phyloP scores from a whole-genome alignment of 768 basidiomycete genomes.

The Tricholoma furcatifolium region DNA sequence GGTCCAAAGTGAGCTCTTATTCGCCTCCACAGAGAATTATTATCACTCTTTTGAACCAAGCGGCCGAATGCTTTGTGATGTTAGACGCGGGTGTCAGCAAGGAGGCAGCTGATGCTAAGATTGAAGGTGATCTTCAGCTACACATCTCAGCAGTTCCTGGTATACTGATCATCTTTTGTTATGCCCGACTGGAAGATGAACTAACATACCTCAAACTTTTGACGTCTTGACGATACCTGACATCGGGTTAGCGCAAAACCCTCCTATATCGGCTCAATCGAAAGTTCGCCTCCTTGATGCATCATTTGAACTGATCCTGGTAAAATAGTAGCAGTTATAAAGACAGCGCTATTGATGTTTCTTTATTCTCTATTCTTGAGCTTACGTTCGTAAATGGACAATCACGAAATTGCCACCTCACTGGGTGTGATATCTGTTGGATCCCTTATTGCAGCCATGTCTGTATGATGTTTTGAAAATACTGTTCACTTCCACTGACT shows the following conservation, averaged over 20 bases:
- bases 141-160: neutral
- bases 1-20: too few relatives aligned
- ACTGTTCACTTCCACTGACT: too few relatives aligned
- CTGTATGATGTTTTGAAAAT: too few relatives aligned
- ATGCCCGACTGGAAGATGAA: slow-evolving; percentile 59
- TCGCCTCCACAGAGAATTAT: too few relatives aligned
- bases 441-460: too few relatives aligned
- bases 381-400: too few relatives aligned
- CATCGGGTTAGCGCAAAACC: neutral
- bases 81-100: slow-evolving; percentile 70
- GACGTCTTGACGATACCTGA: slow-evolving; percentile 52
- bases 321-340: too few relatives aligned
- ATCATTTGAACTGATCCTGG: too few relatives aligned
- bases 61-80: slow-evolving; percentile 63
- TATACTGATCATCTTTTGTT: slow-evolving; percentile 10
- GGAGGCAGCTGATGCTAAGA: slow-evolving; percentile 75
- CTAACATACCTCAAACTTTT: slow-evolving; percentile 59
- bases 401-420: too few relatives aligned
- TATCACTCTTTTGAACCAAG: slow-evolving; percentile 79
- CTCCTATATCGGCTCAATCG: slow-evolving; percentile 5
- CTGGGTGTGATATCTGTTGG: too few relatives aligned
- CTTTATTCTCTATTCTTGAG: too few relatives aligned
- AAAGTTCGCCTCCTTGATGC: slow-evolving; percentile 2
- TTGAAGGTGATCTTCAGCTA: slow-evolving; percentile 51
- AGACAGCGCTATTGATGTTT: too few relatives aligned